These are phyloP conservation scores for Sporothrix protearum DNA, from an alignment of 2,329 filamentous ascomycete species.

Conservation along the genomic window DNA sequence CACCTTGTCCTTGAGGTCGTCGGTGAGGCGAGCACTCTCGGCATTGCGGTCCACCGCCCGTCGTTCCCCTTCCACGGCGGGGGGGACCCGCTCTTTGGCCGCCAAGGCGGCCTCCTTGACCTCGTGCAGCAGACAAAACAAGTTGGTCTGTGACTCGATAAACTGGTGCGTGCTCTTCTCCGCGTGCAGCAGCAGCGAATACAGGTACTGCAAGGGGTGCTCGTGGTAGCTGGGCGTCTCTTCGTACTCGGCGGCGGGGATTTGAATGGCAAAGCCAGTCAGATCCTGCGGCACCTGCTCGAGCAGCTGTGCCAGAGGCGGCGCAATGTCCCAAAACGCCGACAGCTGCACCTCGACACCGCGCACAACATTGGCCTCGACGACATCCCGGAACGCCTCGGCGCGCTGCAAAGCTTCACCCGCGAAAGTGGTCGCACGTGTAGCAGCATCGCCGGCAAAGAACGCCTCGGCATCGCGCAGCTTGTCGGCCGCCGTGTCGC, in stretches of 20 bases:
- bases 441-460: conserved; percentile 73
- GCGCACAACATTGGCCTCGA: conserved; percentile 79
- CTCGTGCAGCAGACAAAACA: conserved; percentile 85
- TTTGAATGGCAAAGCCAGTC: conserved; percentile 64
- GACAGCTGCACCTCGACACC: conserved; percentile 89
- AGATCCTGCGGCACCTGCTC: conserved; percentile 68
- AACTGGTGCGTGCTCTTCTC: conserved; percentile 95
- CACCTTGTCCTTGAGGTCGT: conserved; percentile 91
- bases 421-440: conserved; percentile 67
- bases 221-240: conserved; percentile 80
- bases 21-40: conserved; percentile 60
- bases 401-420: conserved; percentile 69
- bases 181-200: conserved; percentile 76
- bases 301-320: conserved; percentile 70
- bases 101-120: conserved; percentile 75
- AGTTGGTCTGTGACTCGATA: conserved; percentile 89
- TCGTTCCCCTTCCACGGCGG: conserved; percentile 34
- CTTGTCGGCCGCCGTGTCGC: conserved; percentile 65
- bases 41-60: conserved; percentile 48
- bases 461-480: conserved; percentile 74
- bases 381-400: conserved; percentile 70
- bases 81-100: conserved; percentile 47
- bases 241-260: conserved; percentile 72
- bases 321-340: conserved; percentile 97
- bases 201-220: conserved; percentile 87